Evolutionary conservation across 345 rosid genomes (phyloP).

Genomic region (Salix viminalis): DNA sequence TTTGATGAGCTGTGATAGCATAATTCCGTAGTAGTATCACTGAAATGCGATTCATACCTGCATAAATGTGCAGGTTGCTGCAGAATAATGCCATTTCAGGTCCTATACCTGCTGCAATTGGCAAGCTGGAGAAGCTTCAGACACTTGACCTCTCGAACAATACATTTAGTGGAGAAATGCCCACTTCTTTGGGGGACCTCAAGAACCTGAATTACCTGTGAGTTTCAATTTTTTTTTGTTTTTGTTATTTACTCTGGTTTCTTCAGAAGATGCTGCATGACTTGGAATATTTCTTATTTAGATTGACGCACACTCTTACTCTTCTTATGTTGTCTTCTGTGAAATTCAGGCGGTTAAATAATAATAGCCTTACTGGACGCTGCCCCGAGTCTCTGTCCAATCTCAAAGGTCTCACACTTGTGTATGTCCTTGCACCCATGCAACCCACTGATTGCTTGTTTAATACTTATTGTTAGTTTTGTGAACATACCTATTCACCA

Average conservation of each 20-base stretch:
- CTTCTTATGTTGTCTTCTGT: constrained; percentile 14
- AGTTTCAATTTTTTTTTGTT: constrained; percentile 17
- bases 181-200: constrained; percentile 70
- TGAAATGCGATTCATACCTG: constrained; percentile 2
- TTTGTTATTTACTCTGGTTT: not conserved
- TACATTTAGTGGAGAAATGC: constrained; percentile 67
- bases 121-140: constrained; percentile 79
- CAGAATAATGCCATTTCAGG: constrained; percentile 92
- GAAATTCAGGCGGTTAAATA: constrained; percentile 79
- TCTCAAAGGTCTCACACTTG: constrained; percentile 76
- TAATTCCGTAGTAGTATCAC: not conserved
- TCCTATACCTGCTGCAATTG: constrained; percentile 69
- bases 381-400: constrained; percentile 79
- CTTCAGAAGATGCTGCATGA: not conserved
- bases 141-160: constrained; percentile 96
- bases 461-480: not conserved
- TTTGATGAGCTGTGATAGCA: not conserved
- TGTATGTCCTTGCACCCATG: constrained; percentile 48
- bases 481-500: not conserved
- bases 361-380: constrained; percentile 81
- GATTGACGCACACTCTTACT: constrained; percentile 4
- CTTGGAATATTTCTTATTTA: not conserved
- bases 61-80: constrained; percentile 58
- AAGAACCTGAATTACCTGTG: constrained; percentile 80
- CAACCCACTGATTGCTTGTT: not conserved